Conservation (phyloP, 495 filamentous ascomycete species). For the Aspergillus ostianus region DNA sequence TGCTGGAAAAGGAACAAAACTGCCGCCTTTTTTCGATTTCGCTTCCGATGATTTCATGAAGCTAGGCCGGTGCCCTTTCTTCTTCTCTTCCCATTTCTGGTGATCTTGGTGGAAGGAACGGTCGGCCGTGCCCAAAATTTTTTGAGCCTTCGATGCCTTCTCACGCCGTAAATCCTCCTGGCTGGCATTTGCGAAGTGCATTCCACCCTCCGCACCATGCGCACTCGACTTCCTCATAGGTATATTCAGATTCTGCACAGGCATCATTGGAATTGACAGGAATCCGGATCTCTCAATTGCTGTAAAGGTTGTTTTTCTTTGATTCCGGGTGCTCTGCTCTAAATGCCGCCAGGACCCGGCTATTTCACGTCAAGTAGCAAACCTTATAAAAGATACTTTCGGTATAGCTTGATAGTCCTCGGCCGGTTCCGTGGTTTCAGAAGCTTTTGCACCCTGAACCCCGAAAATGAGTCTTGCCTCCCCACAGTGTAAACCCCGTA, state of each 20-base stretch:
- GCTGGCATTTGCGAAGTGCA: constrained; percentile 18
- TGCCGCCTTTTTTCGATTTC: constrained; percentile 20
- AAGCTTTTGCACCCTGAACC: neutral
- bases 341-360: neutral
- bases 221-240: constrained; percentile 36
- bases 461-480: neutral
- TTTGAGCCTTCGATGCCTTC: constrained; percentile 36
- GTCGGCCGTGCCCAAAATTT: constrained; percentile 37
- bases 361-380: neutral
- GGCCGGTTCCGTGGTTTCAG: neutral
- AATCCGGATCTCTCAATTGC: neutral
- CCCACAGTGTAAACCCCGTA: neutral
- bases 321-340: neutral
- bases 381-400: neutral
- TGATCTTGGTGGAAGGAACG: constrained; percentile 26
- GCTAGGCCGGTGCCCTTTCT: constrained; percentile 26
- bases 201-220: constrained; percentile 14
- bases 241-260: constrained; percentile 23
- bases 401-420: neutral
- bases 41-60: constrained; percentile 31
- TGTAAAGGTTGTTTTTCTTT: neutral
- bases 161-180: constrained; percentile 20
- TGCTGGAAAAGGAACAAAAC: constrained; percentile 29
- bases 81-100: constrained; percentile 20
- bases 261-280: constrained; percentile 6